Percentiles rank a stretch among this genome's conserved stretches.
Conservation (phyloP, 2,329 filamentous ascomycete genomes). For the Tolypocladium cylindrosporum region DNA sequence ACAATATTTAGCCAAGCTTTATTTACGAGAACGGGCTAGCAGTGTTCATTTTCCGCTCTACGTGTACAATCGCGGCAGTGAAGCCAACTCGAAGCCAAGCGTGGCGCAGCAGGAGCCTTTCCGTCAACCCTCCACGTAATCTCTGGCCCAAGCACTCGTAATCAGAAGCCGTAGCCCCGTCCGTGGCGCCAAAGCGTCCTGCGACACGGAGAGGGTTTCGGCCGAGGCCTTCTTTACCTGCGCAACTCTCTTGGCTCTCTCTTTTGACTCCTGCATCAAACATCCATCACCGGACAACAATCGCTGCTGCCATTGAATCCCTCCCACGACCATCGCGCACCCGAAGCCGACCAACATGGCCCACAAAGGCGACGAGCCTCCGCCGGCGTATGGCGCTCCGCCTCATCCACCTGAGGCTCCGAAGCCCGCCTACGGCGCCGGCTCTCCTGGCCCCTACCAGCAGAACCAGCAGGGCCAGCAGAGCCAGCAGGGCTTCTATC, state of each 20-base stretch:
- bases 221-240: neutral
- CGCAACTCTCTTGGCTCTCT: neutral
- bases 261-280: neutral
- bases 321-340: neutral
- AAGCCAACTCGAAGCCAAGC: constrained; percentile 12
- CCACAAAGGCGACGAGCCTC: constrained; percentile 38
- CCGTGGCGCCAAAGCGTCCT: constrained; percentile 1
- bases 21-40: no score
- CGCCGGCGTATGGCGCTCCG: constrained; percentile 30
- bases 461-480: constrained; percentile 10
- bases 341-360: constrained; percentile 23
- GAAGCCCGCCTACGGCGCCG: constrained; percentile 33
- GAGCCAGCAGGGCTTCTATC: constrained; percentile 13
- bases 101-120: constrained; percentile 20
- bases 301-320: neutral
- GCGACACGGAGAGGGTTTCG: constrained; percentile 7
- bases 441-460: constrained; percentile 14
- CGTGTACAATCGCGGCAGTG: neutral
- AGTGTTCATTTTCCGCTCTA: neutral
- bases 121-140: constrained; percentile 2
- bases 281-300: neutral
- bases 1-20: neutral
- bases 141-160: constrained; percentile 10
- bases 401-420: constrained; percentile 15
- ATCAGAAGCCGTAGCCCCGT: constrained; percentile 7